Evolutionary conservation across 352 stramenopile genomes (phyloP), one percentile per base, ranked within the genome.

Genomic region (Peronosclerospora sorghi): DNA sequence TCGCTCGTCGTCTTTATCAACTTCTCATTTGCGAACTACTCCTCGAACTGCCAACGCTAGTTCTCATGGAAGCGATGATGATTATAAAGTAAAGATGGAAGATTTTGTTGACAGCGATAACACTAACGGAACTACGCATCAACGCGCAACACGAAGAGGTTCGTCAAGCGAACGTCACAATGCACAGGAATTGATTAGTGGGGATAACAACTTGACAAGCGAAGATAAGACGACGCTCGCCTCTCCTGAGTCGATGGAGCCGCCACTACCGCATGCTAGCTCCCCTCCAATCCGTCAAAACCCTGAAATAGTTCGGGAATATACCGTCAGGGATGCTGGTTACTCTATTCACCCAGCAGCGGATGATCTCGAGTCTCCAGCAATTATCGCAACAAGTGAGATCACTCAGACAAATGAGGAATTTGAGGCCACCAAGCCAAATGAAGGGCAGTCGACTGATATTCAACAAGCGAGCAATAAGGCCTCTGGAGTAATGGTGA

Each of bases 261-360:
- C 56, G 0, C 51, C 48, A 18, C 39, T 58, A 17, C 56, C 52
- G n/a, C 47, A 48, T 48, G 42, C 30, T 46, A 48, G 52, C 2
- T 42, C 56, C 15, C 56, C 52, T 5, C 56, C 52, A 21, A 59
- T 62, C 35, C 28, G 48, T 35, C 56, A 66, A 50, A 66, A 66
- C 19, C 56, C 56, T 30, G 56, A 66, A 51, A 38, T 59, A 20
- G 52, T 55, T 28, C 52, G 48, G 8, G 45, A 51, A 1, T 62
- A 47, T 30, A 42, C 47, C 19, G 24, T 41, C 13, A 30, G 4
- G 19, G 51, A 45, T 27, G 54, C 51, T 6, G 51, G 52, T 26
- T 66, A 62, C 17, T 59, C 52, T 28, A 51, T 66, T 41, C 43
- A 53, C 12, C 52, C 52, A 18, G 32, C 36, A 9, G 52, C 32